Conservation (phyloP, 208 protist genomes). For the Herpetomonas tarakana region DNA sequence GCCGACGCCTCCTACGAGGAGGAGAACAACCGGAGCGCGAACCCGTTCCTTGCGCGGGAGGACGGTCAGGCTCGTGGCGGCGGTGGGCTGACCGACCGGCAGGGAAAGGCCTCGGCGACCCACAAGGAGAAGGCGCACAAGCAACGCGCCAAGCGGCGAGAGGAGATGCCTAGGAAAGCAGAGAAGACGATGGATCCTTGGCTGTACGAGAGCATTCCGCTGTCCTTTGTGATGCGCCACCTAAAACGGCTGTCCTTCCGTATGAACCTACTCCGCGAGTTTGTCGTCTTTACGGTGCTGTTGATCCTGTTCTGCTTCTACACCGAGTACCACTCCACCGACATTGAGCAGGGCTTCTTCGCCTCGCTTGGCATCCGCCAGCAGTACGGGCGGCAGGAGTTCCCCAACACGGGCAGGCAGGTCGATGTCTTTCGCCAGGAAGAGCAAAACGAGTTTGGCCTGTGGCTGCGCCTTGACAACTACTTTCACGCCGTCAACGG, state of each 20-base stretch:
- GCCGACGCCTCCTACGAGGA: too few species aligned
- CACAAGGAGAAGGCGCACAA: too few species aligned
- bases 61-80: too few species aligned
- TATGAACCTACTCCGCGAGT: slow-evolving; percentile 14
- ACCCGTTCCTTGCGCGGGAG: too few species aligned
- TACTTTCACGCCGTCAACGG: slow-evolving; percentile 16
- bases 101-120: too few species aligned
- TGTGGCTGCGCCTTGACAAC: slow-evolving; percentile 13
- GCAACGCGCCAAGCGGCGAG: background rate
- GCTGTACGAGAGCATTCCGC: slow-evolving; percentile 8
- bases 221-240: slow-evolving; percentile 17
- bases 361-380: slow-evolving; percentile 12
- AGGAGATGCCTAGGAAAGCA: background rate
- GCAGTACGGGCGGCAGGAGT: slow-evolving; percentile 13
- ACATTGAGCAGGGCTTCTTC: slow-evolving; percentile 15
- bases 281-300: slow-evolving; percentile 23
- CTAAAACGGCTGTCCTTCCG: slow-evolving; percentile 6
- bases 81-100: too few species aligned
- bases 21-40: too few species aligned
- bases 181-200: background rate
- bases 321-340: slow-evolving; percentile 10
- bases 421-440: slow-evolving; percentile 17
- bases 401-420: slow-evolving; percentile 6
- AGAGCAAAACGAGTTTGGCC: background rate
- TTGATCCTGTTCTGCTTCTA: slow-evolving; percentile 38